Percentiles rank a stretch among this genome's conserved stretches.
Evolutionary conservation across 1,284 basidiomycete species (phyloP).

Genomic region (Moniliophthora roreri): DNA sequence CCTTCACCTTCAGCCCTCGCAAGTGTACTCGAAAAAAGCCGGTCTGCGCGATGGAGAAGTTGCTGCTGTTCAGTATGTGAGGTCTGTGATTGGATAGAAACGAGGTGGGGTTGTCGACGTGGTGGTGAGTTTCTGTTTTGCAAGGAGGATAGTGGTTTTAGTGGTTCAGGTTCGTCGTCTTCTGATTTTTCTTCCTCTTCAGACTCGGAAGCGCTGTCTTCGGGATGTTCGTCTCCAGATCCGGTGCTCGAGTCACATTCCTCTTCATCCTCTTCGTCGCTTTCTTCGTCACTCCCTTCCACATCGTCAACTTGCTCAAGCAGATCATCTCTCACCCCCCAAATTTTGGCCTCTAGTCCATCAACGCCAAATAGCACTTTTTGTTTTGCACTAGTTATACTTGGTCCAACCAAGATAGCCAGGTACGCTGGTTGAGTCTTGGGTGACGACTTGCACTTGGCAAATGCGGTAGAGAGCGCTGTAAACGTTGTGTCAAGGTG

Average conservation of each 20-base stretch:
- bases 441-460: constrained; percentile 27
- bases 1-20: constrained; percentile 55
- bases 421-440: constrained; percentile 40
- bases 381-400: constrained; percentile 54
- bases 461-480: constrained; percentile 63
- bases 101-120: not conserved
- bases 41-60: not conserved
- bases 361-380: constrained; percentile 62
- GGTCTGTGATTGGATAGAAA: too few species aligned
- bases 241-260: not conserved
- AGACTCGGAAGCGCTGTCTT: constrained; percentile 7
- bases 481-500: constrained; percentile 73
- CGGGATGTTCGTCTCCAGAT: constrained; percentile 18
- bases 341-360: constrained; percentile 56
- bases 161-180: constrained; percentile 26
- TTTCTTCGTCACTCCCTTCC: constrained; percentile 19
- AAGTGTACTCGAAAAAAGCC: constrained; percentile 49
- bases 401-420: constrained; percentile 64
- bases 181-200: constrained; percentile 24
- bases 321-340: constrained; percentile 44
- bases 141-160: constrained; percentile 11
- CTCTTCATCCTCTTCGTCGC: constrained; percentile 17
- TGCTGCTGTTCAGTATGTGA: constrained; percentile 37
- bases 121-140: not conserved
- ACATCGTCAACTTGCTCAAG: constrained; percentile 11